Percentiles rank a stretch among this genome's conserved stretches.
Conservation (phyloP, 495 filamentous ascomycete genomes). For the Penicillium bialowiezense region DNA sequence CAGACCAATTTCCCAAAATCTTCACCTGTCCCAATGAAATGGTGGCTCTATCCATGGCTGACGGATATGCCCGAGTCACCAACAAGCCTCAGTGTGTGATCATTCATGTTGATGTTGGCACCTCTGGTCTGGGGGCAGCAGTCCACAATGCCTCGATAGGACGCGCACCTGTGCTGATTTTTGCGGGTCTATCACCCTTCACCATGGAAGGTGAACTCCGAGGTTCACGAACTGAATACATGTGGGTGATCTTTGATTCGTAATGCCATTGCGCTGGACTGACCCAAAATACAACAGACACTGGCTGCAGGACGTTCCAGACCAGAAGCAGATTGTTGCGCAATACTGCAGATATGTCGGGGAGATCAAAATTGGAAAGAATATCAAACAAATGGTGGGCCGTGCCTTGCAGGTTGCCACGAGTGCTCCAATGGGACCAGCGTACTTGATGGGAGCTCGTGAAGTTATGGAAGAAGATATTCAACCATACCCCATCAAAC, state of each 20-base stretch:
- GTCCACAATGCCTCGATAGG: constrained; percentile 90
- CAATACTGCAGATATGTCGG: constrained; percentile 91
- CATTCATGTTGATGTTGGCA: constrained; percentile 95
- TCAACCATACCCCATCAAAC: constrained; percentile 71
- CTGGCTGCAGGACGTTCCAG: constrained; percentile 95
- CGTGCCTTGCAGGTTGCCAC: constrained; percentile 84
- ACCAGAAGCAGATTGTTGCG: constrained; percentile 85
- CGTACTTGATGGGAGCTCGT: constrained; percentile 79
- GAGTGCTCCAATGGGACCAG: constrained; percentile 78
- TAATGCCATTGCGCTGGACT: no score
- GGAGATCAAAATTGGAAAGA: constrained; percentile 87
- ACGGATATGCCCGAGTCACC: constrained; percentile 87
- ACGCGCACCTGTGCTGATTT: constrained; percentile 82
- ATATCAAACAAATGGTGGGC: constrained; percentile 95
- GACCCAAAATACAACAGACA: constrained; percentile 55
- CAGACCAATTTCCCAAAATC: constrained; percentile 72
- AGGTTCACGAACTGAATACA: constrained; percentile 82
- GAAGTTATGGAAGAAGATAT: constrained; percentile 95
- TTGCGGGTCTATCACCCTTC: constrained; percentile 85
- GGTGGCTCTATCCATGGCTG: constrained; percentile 98
- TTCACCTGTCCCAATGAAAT: constrained; percentile 98
- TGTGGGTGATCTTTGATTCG: no score
- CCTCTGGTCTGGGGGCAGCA: constrained; percentile 85
- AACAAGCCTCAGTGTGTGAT: constrained; percentile 86
- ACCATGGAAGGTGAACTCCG: constrained; percentile 89